A percentile compares a stretch with the other conserved stretches of the same genome.
Evolutionary conservation across 148 eudicot genomes (phyloP).

Genomic region (Spergularia marina): DNA sequence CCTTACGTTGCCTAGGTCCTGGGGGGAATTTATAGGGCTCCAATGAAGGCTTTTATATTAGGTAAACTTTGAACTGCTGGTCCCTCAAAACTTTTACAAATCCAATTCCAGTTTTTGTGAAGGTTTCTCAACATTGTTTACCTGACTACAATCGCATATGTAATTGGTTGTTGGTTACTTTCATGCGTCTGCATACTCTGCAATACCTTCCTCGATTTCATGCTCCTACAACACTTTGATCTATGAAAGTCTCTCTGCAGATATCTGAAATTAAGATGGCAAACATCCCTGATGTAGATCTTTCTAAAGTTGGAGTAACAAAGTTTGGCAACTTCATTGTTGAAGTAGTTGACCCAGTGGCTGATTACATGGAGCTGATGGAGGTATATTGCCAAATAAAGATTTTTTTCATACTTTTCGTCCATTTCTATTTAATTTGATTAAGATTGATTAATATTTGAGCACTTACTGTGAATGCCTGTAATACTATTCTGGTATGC

Average conservation of each 20-base stretch:
- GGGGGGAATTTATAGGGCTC: background rate
- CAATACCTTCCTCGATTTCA: background rate
- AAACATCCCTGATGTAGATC: slow-evolving; percentile 82
- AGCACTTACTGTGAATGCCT: background rate
- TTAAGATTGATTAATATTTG: background rate
- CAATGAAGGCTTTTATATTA: background rate
- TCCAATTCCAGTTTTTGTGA: background rate
- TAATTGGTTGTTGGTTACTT: background rate
- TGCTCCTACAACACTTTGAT: background rate
- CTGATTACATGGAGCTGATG: slow-evolving; percentile 89
- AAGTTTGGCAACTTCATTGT: slow-evolving; percentile 71
- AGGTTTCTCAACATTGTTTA: background rate
- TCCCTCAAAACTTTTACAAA: background rate
- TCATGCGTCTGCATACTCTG: background rate
- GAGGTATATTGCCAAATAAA: slow-evolving; percentile 53
- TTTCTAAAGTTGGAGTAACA: slow-evolving; percentile 66
- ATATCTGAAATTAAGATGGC: slow-evolving; percentile 93
- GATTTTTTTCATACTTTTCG: background rate
- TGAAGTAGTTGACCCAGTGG: slow-evolving; percentile 95
- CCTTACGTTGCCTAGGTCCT: background rate
- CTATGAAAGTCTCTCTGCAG: slow-evolving; percentile 40
- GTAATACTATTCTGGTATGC: slow-evolving; percentile 26
- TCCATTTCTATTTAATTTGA: background rate
- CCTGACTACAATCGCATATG: background rate
- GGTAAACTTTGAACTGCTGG: background rate